Conservation (phyloP, 1,139 yeast species). For the Hemisphaericaspora subhashii region DNA sequence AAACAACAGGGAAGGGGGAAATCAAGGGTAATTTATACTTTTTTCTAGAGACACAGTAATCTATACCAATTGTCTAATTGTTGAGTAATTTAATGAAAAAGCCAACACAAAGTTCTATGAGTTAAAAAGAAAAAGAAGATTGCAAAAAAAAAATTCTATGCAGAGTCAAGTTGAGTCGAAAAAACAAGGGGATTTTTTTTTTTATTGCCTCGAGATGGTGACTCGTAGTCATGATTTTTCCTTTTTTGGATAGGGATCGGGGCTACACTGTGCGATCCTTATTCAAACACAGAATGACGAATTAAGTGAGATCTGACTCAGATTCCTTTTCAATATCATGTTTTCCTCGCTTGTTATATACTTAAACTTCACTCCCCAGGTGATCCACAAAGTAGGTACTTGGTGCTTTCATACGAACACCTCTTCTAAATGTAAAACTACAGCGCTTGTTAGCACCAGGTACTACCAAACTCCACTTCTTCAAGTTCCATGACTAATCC, state of each 20-base stretch:
- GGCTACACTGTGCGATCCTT: neutral
- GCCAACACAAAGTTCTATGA: neutral
- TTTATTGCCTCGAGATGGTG: neutral
- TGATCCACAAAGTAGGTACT: no score
- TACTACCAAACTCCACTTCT: no score
- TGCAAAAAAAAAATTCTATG: slow-evolving; percentile 1
- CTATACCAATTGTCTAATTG: neutral
- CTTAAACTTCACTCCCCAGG: no score
- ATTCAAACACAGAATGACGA: neutral
- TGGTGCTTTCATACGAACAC: no score
- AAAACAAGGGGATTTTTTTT: neutral
- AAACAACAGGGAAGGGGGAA: neutral
- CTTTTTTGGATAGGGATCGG: neutral
- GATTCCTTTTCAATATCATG: no score
- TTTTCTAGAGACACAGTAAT: neutral
- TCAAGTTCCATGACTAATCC: no score
- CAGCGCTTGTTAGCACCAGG: no score
- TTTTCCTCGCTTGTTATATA: no score
- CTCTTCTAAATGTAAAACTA: no score
- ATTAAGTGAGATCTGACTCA: no score
- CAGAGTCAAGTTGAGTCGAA: neutral
- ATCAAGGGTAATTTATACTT: neutral
- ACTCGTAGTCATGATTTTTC: slow-evolving; percentile 2
- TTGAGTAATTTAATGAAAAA: neutral
- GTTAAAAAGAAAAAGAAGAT: neutral